Evolutionary conservation across 768 basidiomycete genomes (phyloP).

Genomic region (Cystofilobasidium ferigula): DNA sequence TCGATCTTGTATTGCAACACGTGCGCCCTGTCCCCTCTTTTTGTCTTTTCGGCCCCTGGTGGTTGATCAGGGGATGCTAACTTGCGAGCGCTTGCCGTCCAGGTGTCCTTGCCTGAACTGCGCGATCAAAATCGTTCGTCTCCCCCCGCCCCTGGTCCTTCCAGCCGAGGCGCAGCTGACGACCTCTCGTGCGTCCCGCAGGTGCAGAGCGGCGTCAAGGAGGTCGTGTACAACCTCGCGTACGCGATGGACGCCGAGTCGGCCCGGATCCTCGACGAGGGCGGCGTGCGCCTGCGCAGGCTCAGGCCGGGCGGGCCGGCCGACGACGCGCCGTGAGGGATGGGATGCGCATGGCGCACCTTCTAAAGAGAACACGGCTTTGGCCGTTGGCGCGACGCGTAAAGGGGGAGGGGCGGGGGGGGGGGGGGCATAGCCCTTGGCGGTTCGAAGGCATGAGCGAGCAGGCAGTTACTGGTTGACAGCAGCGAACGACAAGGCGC

Average conservation of each 20-base stretch:
- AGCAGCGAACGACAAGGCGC: too few relatives aligned
- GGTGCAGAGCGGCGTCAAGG: constrained; percentile 69
- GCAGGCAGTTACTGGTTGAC: too few relatives aligned
- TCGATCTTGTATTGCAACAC: constrained; percentile 97
- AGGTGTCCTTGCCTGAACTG: constrained; percentile 98
- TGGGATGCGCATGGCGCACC: too few relatives aligned
- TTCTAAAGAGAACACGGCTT: too few relatives aligned
- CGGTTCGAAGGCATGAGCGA: too few relatives aligned
- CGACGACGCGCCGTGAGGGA: neutral
- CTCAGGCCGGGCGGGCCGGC: neutral
- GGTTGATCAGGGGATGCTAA: neutral
- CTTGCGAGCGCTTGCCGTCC: neutral
- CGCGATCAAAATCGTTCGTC: constrained; percentile 78
- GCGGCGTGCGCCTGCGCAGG: constrained; percentile 61
- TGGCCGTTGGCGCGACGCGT: too few relatives aligned
- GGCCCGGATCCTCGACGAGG: constrained; percentile 62
- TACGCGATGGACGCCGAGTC: constrained; percentile 95
- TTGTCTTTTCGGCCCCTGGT: neutral
- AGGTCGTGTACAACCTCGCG: constrained; percentile 84
- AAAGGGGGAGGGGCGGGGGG: too few relatives aligned
- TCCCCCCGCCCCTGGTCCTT: neutral
- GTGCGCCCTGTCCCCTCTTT: constrained; percentile 43
- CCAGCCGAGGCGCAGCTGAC: neutral
- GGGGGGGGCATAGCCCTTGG: too few relatives aligned
- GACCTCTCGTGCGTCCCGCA: neutral